These are phyloP conservation scores for Microdochium bolleyi DNA, from an alignment of 2,329 filamentous ascomycete species.

Conservation along the genomic window DNA sequence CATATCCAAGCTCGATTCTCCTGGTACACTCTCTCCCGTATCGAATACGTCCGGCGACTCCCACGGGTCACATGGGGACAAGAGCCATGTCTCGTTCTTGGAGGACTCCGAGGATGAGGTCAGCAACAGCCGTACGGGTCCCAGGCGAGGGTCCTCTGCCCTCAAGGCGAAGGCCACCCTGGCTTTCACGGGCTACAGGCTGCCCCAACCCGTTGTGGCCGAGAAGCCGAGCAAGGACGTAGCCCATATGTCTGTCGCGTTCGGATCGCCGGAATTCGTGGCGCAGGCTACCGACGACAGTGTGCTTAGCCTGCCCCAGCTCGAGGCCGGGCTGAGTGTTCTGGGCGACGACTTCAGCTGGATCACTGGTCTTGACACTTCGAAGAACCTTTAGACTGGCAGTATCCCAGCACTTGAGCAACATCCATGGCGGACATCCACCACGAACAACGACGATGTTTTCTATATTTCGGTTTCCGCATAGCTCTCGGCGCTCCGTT, in stretches of 20 bases:
- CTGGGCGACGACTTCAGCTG: conserved; percentile 33
- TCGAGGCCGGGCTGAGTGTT: conserved; percentile 14
- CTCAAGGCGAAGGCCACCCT: conserved; percentile 6
- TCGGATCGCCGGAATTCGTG: conserved; percentile 11
- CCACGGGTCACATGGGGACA: conserved; percentile 9
- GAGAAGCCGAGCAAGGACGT: conserved; percentile 9
- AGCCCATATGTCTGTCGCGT: background rate
- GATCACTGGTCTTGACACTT: conserved; percentile 36
- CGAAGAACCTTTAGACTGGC: conserved; percentile 12
- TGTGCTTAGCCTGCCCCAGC: conserved; percentile 8
- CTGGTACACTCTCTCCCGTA: conserved; percentile 15
- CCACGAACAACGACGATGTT: too few relatives aligned
- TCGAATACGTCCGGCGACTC: conserved; percentile 21
- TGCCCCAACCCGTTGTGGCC: conserved; percentile 21
- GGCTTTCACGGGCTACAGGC: conserved; percentile 27
- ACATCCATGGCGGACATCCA: too few relatives aligned
- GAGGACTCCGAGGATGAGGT: conserved; percentile 33
- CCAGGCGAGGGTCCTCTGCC: conserved; percentile 16
- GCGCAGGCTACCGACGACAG: conserved; percentile 6
- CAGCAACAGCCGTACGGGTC: conserved; percentile 20
- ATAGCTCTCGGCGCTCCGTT: too few relatives aligned
- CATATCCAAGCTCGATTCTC: conserved; percentile 6
- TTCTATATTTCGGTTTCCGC: too few relatives aligned
- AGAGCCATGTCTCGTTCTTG: conserved; percentile 27
- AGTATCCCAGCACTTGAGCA: too few relatives aligned